Conservation (phyloP, 345 rosid species). For the Linum trigynum region DNA sequence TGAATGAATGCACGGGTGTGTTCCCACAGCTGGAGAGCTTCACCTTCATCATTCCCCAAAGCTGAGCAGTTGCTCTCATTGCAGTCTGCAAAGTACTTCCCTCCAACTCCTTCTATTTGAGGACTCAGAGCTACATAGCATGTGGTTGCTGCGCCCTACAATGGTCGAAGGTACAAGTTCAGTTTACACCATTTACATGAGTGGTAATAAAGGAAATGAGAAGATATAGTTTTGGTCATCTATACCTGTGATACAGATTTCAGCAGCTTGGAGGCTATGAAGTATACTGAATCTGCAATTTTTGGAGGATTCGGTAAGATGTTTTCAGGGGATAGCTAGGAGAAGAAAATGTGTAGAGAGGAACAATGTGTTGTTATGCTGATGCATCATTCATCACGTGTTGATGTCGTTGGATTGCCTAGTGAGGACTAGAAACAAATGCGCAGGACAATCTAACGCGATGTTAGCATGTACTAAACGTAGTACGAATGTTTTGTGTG, state of each 20-base stretch:
- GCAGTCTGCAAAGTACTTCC: slow-evolving; percentile 83
- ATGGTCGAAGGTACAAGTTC: neutral
- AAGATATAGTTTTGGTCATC: slow-evolving; percentile 5
- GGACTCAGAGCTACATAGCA: slow-evolving; percentile 82
- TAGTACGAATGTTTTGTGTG: no score
- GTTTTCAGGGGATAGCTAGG: no score
- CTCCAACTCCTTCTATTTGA: slow-evolving; percentile 41
- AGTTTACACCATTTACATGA: no score
- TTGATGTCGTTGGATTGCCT: no score
- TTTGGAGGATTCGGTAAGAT: no score
- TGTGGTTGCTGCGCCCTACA: slow-evolving; percentile 90
- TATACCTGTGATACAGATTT: slow-evolving; percentile 68
- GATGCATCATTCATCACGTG: no score
- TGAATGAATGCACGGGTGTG: slow-evolving; percentile 45
- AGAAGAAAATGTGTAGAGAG: no score
- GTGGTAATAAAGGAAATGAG: neutral
- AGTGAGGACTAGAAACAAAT: no score
- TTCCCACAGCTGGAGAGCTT: slow-evolving; percentile 53
- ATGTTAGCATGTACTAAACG: no score
- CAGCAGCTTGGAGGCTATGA: slow-evolving; percentile 79
- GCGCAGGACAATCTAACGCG: no score
- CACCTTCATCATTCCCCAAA: slow-evolving; percentile 55
- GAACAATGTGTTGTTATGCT: no score
- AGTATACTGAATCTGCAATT: slow-evolving; percentile 74
- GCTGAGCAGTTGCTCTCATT: slow-evolving; percentile 59